Percentiles rank a stretch among this genome's conserved stretches.
Evolutionary conservation across 805 yeast genomes (phyloP).

Genomic region (Komagataella pseudopastoris): DNA sequence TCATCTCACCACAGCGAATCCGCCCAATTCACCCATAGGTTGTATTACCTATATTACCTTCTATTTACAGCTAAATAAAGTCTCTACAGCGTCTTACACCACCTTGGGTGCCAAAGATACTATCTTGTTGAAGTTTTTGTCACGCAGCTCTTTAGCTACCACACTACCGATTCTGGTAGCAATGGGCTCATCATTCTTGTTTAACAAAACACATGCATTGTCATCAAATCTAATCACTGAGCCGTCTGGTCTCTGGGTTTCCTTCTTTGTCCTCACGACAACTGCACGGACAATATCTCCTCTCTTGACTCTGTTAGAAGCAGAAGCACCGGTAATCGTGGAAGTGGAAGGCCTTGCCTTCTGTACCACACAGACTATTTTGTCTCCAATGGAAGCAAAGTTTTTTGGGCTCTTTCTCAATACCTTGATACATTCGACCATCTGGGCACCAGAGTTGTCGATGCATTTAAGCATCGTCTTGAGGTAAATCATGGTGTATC

Average conservation of each 20-base stretch:
- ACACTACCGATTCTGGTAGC: constrained; percentile 88
- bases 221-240: constrained; percentile 81
- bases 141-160: constrained; percentile 83
- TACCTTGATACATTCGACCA: constrained; percentile 93
- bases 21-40: background rate
- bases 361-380: constrained; percentile 87
- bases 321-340: constrained; percentile 59
- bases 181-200: constrained; percentile 81
- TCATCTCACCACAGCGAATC: background rate
- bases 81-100: constrained; percentile 18
- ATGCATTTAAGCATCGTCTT: constrained; percentile 82
- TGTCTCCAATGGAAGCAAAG: constrained; percentile 81
- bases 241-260: constrained; percentile 73
- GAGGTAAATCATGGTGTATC: constrained; percentile 60
- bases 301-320: constrained; percentile 74
- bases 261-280: constrained; percentile 75
- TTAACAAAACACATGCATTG: constrained; percentile 90
- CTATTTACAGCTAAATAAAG: background rate
- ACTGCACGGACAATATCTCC: constrained; percentile 96
- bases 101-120: constrained; percentile 87
- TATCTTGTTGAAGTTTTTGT: constrained; percentile 72
- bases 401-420: constrained; percentile 77
- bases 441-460: constrained; percentile 87
- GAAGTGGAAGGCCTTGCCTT: constrained; percentile 71
- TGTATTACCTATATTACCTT: background rate